Percentiles rank a stretch among this genome's conserved stretches.
Conservation (phyloP, 306 rosid genomes). For the Mimosa pudica region DNA sequence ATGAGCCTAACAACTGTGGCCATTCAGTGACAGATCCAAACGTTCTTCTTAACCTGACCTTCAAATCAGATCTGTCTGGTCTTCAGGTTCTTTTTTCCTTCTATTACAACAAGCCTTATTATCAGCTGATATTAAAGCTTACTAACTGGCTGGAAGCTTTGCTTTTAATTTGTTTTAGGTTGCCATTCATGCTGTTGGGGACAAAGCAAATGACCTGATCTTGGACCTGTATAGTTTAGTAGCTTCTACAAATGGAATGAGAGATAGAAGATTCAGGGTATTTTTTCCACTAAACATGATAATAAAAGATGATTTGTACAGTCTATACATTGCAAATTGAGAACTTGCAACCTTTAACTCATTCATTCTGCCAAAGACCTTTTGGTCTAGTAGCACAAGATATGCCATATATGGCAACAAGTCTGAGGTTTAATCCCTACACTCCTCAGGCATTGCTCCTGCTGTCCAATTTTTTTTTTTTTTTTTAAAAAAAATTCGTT, state of each 20-base stretch:
- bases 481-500: background rate
- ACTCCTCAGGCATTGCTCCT: too few relatives aligned
- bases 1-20: slow-evolving; percentile 72
- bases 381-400: too few relatives aligned
- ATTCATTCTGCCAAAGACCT: too few relatives aligned
- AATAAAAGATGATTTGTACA: slow-evolving; percentile 1
- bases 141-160: slow-evolving; percentile 24
- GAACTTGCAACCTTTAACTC: slow-evolving; percentile 7
- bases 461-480: too few relatives aligned
- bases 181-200: slow-evolving; percentile 94
- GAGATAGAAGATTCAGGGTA: slow-evolving; percentile 91
- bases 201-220: slow-evolving; percentile 78
- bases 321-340: background rate
- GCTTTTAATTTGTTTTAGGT: slow-evolving; percentile 54
- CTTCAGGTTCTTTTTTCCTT: slow-evolving; percentile 63
- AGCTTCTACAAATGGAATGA: slow-evolving; percentile 57
- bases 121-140: slow-evolving; percentile 16
- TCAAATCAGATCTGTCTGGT: slow-evolving; percentile 66
- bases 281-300: slow-evolving; percentile 15
- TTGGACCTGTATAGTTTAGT: slow-evolving; percentile 68
- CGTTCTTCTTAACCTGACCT: slow-evolving; percentile 68
- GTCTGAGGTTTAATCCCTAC: too few relatives aligned
- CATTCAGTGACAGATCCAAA: slow-evolving; percentile 56
- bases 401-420: too few relatives aligned
- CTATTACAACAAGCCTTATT: slow-evolving; percentile 14